Conservation (phyloP, 169 alveolate species). For the Cryptosporidium ubiquitum region DNA sequence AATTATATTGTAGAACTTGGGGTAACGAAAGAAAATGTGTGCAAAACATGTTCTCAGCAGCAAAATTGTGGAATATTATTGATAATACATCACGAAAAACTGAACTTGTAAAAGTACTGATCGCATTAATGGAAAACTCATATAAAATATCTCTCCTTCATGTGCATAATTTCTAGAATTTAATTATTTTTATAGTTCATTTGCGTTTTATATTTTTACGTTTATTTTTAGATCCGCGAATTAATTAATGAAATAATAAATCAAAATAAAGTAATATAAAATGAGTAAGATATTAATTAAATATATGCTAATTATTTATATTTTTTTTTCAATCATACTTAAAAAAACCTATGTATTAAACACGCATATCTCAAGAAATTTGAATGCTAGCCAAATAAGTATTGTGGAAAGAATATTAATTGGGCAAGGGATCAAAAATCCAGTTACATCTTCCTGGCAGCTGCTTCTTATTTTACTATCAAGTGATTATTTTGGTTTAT, state of each 20-base stretch:
- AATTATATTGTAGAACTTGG: conserved; percentile 10
- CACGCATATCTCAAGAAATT: not conserved
- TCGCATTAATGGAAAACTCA: conserved; percentile 22
- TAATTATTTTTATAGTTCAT: not conserved
- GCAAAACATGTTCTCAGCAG: conserved; percentile 9
- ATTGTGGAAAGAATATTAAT: conserved; percentile 1
- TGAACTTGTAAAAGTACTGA: not conserved
- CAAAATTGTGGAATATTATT: conserved; percentile 10
- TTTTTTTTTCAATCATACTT: not conserved
- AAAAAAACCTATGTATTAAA: not conserved
- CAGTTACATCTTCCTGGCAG: conserved; percentile 53
- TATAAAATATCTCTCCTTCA: not conserved
- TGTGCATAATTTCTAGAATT: not conserved
- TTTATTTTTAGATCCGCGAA: not conserved
- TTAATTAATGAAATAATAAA: not conserved
- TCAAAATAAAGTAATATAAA: not conserved
- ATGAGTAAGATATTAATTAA: not conserved
- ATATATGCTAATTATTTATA: not conserved
- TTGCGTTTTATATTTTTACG: not conserved
- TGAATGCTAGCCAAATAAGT: not conserved
- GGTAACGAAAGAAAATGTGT: conserved; percentile 1
- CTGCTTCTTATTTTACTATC: conserved; percentile 14
- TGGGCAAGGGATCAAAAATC: not conserved
- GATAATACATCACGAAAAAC: conserved; percentile 2
- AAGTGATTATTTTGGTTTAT: not conserved